Base-by-base conservation (phyloP, 768 basidiomycete species). In the Collybia sordida region DNA sequence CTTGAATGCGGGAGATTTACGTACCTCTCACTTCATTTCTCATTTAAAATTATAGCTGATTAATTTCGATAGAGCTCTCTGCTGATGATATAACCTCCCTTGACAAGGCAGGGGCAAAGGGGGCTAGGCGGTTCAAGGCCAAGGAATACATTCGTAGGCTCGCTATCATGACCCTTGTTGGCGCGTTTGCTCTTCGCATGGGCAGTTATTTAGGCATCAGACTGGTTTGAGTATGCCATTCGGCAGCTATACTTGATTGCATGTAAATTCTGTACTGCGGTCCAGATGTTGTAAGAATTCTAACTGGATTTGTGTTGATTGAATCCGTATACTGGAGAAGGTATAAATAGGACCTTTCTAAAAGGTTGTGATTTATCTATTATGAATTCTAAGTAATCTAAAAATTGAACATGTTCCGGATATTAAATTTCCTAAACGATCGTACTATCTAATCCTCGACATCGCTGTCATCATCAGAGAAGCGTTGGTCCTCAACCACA, bases 1-100 rank as follows among this genome's bases (percentile, higher is more conserved):
- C 61, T 68, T 89, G 31, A 68, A 68, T 37, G 85, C 84, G 1
- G 88, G 81, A 0, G 85, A 91, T 58, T 65, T 91, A 9, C 52
- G 85, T 85, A 54, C 39, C 76, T 51, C 3, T 17, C 25, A 17
- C 18, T 24, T 25, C 31, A 15, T 19, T 4, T 14, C 23, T 9
- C 23, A 37, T 18, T 18, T 24, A 5, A 21, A 31, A 12, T 23
- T 22, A 12, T 34, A 9, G 25, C 22, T 17, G 9, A 27, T 11
- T n/a, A 4, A 18, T 9, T 36, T n/a, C 37, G 25, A 0, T 56
- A 85, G 83, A 61, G 15, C 72, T 86, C 34, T 75, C 80, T 2
- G 55, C 59, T 17, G 69, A 74, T 2, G 83, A 86, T 42, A 72
- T 86, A 36, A 57, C 63, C n/a, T 69, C 70, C 0, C 80, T 86